A percentile compares a stretch with the other conserved stretches of the same genome.
Evolutionary conservation across 2,329 filamentous ascomycete genomes (phyloP).

Genomic region (Exophiala bonariae): DNA sequence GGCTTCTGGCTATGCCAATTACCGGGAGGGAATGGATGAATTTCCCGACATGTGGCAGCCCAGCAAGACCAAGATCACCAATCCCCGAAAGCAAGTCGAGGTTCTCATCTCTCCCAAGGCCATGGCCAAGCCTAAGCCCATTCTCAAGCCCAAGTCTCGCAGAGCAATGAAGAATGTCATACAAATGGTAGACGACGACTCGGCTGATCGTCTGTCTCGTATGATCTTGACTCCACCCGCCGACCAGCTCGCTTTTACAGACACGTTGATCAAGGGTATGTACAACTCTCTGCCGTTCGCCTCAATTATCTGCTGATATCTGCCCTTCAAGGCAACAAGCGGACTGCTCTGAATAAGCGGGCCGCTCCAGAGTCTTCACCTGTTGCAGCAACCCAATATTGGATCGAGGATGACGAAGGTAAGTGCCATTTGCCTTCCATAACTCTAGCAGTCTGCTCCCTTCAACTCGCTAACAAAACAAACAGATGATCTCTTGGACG

Average conservation of each 20-base stretch:
- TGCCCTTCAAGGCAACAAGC: slow-evolving; percentile 16
- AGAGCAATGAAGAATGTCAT: slow-evolving; percentile 6
- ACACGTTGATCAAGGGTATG: slow-evolving; percentile 7
- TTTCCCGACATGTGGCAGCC: too few species aligned
- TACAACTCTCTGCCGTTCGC: not conserved
- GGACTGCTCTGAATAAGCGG: slow-evolving; percentile 16
- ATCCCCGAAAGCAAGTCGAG: too few species aligned
- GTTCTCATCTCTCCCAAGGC: not conserved
- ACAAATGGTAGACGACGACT: not conserved
- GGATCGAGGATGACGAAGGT: too few species aligned
- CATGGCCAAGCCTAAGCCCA: slow-evolving; percentile 4
- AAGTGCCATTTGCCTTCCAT: too few species aligned
- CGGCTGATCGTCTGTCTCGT: not conserved
- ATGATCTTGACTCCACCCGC: slow-evolving; percentile 7
- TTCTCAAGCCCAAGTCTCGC: slow-evolving; percentile 17
- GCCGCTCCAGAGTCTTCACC: slow-evolving; percentile 4
- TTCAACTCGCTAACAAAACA: too few species aligned
- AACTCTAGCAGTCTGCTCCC: too few species aligned
- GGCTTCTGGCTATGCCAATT: too few species aligned
- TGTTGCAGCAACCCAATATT: not conserved
- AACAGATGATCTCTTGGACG: not conserved
- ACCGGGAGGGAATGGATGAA: too few species aligned
- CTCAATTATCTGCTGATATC: not conserved
- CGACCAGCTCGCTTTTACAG: slow-evolving; percentile 3
- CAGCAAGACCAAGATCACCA: too few species aligned